These are phyloP conservation scores for Ceratocystis alfenasii DNA, from an alignment of 2,329 filamentous ascomycete species.

Conservation along the genomic window DNA sequence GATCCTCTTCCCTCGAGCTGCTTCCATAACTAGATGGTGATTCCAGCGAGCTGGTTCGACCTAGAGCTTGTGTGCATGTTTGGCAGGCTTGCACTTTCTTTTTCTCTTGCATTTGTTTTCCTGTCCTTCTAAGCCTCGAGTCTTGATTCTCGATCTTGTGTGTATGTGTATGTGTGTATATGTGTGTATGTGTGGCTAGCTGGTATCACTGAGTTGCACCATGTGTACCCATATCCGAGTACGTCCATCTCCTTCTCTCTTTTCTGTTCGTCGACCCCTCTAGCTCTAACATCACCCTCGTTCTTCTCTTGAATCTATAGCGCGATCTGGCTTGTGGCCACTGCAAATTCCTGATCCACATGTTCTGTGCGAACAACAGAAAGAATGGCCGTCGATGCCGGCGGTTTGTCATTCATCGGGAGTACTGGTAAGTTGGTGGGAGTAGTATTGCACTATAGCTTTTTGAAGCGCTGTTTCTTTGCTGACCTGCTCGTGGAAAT, in stretches of 20 bases:
- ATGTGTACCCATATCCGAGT: slow-evolving; percentile 14
- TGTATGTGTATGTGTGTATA: no score
- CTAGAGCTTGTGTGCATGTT: background rate
- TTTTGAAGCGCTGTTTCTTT: background rate
- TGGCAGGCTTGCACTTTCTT: slow-evolving; percentile 1
- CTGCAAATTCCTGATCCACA: slow-evolving; percentile 3
- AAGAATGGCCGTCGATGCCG: background rate
- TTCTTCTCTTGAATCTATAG: background rate
- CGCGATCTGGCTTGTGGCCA: slow-evolving; percentile 11
- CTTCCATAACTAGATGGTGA: no score
- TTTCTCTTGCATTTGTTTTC: background rate
- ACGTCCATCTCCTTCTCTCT: background rate
- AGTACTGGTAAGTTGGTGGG: slow-evolving; percentile 1
- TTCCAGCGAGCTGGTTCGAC: background rate
- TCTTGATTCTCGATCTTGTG: background rate
- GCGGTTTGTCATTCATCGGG: slow-evolving; percentile 7
- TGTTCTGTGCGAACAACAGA: slow-evolving; percentile 1
- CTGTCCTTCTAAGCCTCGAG: no score
- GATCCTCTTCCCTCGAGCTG: background rate
- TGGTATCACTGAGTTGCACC: no score
- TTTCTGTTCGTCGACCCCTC: background rate
- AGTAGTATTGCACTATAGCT: background rate
- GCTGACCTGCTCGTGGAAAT: background rate
- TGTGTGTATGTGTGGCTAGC: no score
- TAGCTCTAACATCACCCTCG: background rate